These are phyloP conservation scores for Capsicum rhomboideum DNA, from an alignment of 257 asterid species.

Conservation along the genomic window DNA sequence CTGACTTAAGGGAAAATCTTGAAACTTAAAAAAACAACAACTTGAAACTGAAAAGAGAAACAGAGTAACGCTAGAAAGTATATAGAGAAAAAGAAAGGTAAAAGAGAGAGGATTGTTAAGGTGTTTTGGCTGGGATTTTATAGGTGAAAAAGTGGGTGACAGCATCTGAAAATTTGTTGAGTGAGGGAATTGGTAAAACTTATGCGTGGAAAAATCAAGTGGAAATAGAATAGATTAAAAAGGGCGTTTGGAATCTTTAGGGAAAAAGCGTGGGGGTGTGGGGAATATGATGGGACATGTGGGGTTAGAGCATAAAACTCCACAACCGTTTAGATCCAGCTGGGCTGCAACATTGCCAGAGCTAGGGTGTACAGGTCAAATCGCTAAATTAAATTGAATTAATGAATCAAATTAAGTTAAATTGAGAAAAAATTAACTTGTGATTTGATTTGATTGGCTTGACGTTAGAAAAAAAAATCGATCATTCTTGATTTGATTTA, in stretches of 20 bases:
- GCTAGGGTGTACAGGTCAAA: too few relatives aligned
- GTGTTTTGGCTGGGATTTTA: slow-evolving; percentile 35
- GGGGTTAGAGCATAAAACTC: slow-evolving; percentile 33
- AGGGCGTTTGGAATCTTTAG: slow-evolving; percentile 40
- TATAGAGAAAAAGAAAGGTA: slow-evolving; percentile 7
- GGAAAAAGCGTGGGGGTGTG: slow-evolving; percentile 4
- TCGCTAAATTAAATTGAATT: too few relatives aligned
- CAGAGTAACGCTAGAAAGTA: background rate
- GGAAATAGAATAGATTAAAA: slow-evolving; percentile 6
- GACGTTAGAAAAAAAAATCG: too few relatives aligned
- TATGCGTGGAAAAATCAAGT: background rate
- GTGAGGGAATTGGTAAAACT: background rate
- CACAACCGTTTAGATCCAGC: slow-evolving; percentile 39
- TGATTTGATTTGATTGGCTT: too few relatives aligned
- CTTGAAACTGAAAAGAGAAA: background rate
- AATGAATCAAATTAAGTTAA: too few relatives aligned
- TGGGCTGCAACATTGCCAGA: slow-evolving; percentile 35
- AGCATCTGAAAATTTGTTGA: background rate
- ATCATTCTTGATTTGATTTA: too few relatives aligned
- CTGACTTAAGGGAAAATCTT: background rate
- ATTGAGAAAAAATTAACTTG: too few relatives aligned
- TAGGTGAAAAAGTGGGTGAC: slow-evolving; percentile 22
- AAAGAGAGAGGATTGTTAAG: slow-evolving; percentile 34
- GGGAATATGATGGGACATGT: slow-evolving; percentile 57
- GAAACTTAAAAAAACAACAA: background rate